Evolutionary conservation across 2,329 filamentous ascomycete genomes (phyloP).

Genomic region (Cryphonectria radicalis): DNA sequence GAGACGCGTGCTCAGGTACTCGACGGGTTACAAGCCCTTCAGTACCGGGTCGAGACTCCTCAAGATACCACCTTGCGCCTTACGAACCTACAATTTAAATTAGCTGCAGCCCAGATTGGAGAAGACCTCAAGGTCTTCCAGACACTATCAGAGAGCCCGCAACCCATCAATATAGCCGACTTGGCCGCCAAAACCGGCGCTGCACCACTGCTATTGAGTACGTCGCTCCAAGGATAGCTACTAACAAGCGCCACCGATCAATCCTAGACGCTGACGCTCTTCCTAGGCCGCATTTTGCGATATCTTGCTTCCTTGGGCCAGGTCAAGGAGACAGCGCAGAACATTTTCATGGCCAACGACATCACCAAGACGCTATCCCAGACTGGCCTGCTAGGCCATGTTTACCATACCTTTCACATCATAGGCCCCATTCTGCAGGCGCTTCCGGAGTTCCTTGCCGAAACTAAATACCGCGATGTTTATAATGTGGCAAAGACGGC

Average conservation of each 20-base stretch:
- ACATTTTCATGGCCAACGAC: neutral
- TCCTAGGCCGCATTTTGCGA: constrained; percentile 1
- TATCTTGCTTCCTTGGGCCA: constrained; percentile 9
- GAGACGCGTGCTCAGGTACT: constrained; percentile 16
- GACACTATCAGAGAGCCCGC: neutral
- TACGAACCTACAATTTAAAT: constrained; percentile 1
- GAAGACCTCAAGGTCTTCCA: constrained; percentile 16
- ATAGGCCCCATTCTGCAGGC: neutral
- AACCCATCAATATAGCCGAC: neutral
- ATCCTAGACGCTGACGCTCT: neutral
- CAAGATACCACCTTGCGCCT: constrained; percentile 26
- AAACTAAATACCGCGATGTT: neutral
- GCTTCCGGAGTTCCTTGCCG: constrained; percentile 1
- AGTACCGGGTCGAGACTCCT: constrained; percentile 28
- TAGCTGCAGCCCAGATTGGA: constrained; percentile 6
- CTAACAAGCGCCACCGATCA: neutral
- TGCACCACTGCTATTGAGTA: constrained; percentile 10
- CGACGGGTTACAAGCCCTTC: constrained; percentile 22
- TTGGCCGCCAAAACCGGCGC: constrained; percentile 14
- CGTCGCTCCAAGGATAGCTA: neutral
- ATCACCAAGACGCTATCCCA: constrained; percentile 7
- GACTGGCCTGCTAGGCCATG: neutral
- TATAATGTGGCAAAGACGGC: neutral
- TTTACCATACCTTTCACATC: constrained; percentile 8
- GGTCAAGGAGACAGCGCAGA: neutral